Base-by-base conservation (phyloP, 352 stramenopile genomes). In the Globisporangium emineosum region DNA sequence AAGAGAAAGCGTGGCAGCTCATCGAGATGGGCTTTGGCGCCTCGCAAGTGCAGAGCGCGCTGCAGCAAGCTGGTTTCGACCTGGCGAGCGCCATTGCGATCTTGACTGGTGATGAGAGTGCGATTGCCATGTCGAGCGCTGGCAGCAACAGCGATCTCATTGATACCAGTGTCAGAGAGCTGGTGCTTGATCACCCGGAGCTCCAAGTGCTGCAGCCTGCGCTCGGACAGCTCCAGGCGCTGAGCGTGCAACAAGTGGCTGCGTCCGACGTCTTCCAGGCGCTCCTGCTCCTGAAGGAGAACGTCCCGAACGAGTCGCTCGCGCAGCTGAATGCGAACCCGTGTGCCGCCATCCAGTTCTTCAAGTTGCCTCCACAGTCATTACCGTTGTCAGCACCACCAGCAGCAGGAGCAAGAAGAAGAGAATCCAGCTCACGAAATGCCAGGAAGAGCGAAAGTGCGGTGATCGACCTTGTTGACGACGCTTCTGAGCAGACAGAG, bases 11-110 rank as follows among this genome's bases (percentile, higher is more conserved):
- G 27, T 49, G 61, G 67, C 82, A 88, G 65, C 65, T 89, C n/a
- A 60, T 84, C 35, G 78, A 78, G n/a, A 91, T 91, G 79, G 82
- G 82, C 0, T 91, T 91, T 54, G 58, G 52, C 4, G 12, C 27
- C 3, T 62, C 68, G 1, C 66, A 78, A 27, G 76, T 75, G 10
- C 52, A 57, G 13, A 50, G 59, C 2, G 78, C 76, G 21, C 65
- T 88, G 43, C 25, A 60, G 37, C 52, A 74, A 12, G 67, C 68
- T 4, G 19, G n/a, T 9, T 63, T 70, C 0, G 79, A 89, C 21
- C 47, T 89, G 3, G 57, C 62, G n/a, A 53, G 71, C 25, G 77
- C 81, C 45, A 66, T 76, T 33, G 67, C 71, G 27, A 43, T 87
- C 25, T 61, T 90, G 54, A 75, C 76, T 53, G 72, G 67, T 29